Evolutionary conservation across 257 asterid genomes (phyloP).

Genomic region (Striga asiatica): DNA sequence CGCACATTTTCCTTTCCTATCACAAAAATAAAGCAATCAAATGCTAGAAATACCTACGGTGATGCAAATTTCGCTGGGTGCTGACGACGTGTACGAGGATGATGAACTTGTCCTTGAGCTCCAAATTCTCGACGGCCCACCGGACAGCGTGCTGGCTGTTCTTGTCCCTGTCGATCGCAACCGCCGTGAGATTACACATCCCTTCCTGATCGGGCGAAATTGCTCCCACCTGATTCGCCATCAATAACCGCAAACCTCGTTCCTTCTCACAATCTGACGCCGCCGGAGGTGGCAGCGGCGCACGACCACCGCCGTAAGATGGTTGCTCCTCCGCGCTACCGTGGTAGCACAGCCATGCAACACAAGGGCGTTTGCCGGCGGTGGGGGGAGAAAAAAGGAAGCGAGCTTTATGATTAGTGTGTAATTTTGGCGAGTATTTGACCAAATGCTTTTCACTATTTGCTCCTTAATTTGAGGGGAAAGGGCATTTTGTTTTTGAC

Average conservation of each 20-base stretch:
- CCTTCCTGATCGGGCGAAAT: constrained; percentile 15
- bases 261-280: not conserved
- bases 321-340: constrained; percentile 24
- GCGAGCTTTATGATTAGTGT: not conserved
- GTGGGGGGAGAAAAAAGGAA: not conserved
- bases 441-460: not conserved
- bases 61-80: constrained; percentile 20
- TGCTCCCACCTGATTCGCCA: constrained; percentile 21
- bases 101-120: constrained; percentile 22
- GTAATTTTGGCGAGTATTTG: not conserved
- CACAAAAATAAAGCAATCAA: too few relatives aligned
- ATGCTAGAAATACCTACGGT: constrained; percentile 33
- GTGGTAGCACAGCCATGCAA: constrained; percentile 24
- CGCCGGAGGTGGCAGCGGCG: constrained; percentile 15
- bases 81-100: constrained; percentile 55
- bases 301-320: constrained; percentile 14
- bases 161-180: constrained; percentile 68
- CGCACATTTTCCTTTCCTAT: not conserved
- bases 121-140: constrained; percentile 59
- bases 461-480: not conserved
- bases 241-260: not conserved
- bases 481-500: not conserved
- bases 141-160: constrained; percentile 65
- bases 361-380: not conserved
- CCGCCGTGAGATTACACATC: constrained; percentile 27